These are phyloP conservation scores for Isoetes engelmannii DNA, from an alignment of 83 land plant species.

Conservation along the genomic window DNA sequence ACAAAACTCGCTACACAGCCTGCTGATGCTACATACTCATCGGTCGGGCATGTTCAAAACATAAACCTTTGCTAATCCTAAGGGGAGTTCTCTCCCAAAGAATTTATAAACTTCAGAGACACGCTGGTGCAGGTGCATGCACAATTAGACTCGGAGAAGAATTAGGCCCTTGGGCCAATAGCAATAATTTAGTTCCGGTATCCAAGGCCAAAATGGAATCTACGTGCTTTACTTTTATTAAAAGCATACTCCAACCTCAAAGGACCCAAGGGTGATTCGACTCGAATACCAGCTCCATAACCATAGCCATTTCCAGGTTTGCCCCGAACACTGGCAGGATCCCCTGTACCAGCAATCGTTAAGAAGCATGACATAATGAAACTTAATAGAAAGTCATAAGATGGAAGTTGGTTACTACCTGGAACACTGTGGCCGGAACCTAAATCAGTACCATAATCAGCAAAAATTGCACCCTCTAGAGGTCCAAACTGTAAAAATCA, in stretches of 20 bases:
- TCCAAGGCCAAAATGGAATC: constrained; percentile 97
- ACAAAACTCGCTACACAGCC: too few relatives aligned
- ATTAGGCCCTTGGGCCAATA: too few relatives aligned
- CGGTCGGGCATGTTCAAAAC: too few relatives aligned
- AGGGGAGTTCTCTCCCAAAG: too few relatives aligned
- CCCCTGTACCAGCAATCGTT: constrained; percentile 43
- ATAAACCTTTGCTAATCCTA: too few relatives aligned
- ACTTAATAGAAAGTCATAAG: neutral
- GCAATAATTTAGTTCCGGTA: constrained; percentile 48
- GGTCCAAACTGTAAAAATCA: constrained; percentile 64
- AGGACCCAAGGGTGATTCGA: constrained; percentile 91
- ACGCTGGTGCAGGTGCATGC: too few relatives aligned
- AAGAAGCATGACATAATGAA: neutral
- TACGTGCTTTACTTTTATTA: constrained; percentile 49
- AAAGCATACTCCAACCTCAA: constrained; percentile 85
- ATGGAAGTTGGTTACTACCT: constrained; percentile 34
- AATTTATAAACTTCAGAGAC: too few relatives aligned
- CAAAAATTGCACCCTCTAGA: constrained; percentile 82
- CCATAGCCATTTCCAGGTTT: constrained; percentile 95
- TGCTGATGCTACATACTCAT: too few relatives aligned
- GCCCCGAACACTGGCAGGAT: constrained; percentile 92
- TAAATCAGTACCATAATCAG: constrained; percentile 90
- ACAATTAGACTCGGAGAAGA: too few relatives aligned
- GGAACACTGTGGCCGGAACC: constrained; percentile 84
- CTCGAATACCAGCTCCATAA: constrained; percentile 86